Conservation (phyloP, 441 rosid species). For the Viola pubescens region DNA sequence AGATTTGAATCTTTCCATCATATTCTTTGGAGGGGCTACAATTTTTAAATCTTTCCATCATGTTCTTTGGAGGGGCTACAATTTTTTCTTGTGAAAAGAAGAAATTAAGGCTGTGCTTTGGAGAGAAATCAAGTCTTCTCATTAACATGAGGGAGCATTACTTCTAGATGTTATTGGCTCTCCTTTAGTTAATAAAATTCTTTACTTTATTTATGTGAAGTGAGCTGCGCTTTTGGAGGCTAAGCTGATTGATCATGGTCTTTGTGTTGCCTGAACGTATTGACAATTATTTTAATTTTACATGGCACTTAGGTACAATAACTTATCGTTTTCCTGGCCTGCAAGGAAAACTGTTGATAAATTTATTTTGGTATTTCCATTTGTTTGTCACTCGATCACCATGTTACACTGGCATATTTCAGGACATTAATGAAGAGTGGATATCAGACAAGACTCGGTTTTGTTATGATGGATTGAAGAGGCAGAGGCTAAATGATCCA, state of each 20-base stretch:
- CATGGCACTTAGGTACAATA: no score
- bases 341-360: no score
- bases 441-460: conserved; percentile 96
- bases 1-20: neutral
- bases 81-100: neutral
- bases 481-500: conserved; percentile 95
- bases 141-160: no score
- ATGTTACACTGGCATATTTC: conserved; percentile 20
- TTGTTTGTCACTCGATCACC: conserved; percentile 8
- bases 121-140: no score
- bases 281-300: no score
- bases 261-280: neutral
- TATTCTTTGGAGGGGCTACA: neutral
- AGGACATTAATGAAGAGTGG: conserved; percentile 99
- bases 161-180: no score
- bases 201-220: neutral
- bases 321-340: no score
- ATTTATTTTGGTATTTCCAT: conserved; percentile 6
- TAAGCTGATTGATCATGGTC: neutral
- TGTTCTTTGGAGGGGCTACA: neutral
- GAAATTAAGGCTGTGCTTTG: neutral
- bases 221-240: neutral
- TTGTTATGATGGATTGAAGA: conserved; percentile 86
- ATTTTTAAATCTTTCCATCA: neutral
- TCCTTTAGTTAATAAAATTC: no score